These are phyloP conservation scores for Phytophthora pluvialis DNA, from an alignment of 352 stramenopile genomes.

Conservation along the genomic window DNA sequence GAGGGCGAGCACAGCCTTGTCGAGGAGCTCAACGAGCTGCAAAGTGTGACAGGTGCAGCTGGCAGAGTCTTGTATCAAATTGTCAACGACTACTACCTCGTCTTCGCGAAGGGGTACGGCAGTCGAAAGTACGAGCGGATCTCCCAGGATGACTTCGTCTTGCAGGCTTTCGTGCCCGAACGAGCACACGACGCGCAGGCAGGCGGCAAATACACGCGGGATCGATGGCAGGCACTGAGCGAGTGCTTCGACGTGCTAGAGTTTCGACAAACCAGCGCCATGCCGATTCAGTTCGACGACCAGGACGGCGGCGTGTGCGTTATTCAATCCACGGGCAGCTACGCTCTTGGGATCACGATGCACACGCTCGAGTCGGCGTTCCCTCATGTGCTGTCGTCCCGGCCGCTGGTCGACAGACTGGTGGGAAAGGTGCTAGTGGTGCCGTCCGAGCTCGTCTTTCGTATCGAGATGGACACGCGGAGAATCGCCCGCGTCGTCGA, in stretches of 20 bases:
- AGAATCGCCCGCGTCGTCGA: slow-evolving; percentile 10
- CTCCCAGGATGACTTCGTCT: slow-evolving; percentile 12
- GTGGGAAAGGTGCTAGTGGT: slow-evolving; percentile 9
- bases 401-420: slow-evolving; percentile 1
- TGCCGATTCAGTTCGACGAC: slow-evolving; percentile 7
- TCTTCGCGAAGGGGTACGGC: slow-evolving; percentile 11
- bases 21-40: background rate
- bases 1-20: background rate
- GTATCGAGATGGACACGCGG: slow-evolving; percentile 7
- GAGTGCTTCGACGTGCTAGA: slow-evolving; percentile 26
- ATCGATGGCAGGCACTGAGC: slow-evolving; percentile 20
- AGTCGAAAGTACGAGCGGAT: background rate
- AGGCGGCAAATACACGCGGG: background rate
- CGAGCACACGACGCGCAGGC: background rate
- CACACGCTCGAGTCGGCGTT: slow-evolving; percentile 21
- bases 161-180: slow-evolving; percentile 6
- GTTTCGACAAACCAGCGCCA: slow-evolving; percentile 18
- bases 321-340: slow-evolving; percentile 20
- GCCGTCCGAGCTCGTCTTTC: slow-evolving; percentile 14
- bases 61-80: slow-evolving; percentile 4
- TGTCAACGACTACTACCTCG: slow-evolving; percentile 18
- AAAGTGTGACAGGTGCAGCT: too few relatives aligned
- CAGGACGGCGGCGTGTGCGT: slow-evolving; percentile 8
- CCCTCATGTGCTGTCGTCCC: slow-evolving; percentile 14
- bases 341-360: slow-evolving; percentile 21